Evolutionary conservation across 768 basidiomycete genomes (phyloP).

Genomic region (Kwoniella shandongensis): DNA sequence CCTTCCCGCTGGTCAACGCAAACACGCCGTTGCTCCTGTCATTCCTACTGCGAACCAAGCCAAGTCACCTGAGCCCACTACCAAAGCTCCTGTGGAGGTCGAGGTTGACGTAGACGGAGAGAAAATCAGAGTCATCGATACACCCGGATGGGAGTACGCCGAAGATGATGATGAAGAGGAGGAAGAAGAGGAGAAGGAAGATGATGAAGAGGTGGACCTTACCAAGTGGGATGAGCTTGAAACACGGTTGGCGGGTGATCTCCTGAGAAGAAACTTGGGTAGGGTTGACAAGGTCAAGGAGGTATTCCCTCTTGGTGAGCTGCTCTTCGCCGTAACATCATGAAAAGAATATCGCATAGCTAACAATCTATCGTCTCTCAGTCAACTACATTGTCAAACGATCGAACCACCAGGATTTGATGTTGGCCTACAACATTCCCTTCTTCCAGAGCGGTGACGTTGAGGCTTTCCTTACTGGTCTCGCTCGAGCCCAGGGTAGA

Average conservation of each 20-base stretch:
- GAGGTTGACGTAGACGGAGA: constrained; percentile 61
- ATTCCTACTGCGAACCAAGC: constrained; percentile 54
- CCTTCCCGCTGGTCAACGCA: constrained; percentile 55
- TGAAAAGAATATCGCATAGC: not conserved
- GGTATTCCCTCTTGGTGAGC: constrained; percentile 67
- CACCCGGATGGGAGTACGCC: constrained; percentile 72
- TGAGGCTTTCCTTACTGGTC: constrained; percentile 69
- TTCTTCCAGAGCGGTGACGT: constrained; percentile 70
- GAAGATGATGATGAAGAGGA: constrained; percentile 52
- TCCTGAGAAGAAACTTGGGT: constrained; percentile 75
- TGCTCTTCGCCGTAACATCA: not conserved
- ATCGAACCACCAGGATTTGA: constrained; percentile 75
- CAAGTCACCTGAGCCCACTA: constrained; percentile 66
- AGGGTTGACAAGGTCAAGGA: constrained; percentile 83
- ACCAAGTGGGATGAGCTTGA: constrained; percentile 52
- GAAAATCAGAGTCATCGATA: constrained; percentile 73
- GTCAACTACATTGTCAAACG: constrained; percentile 69
- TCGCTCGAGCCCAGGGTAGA: constrained; percentile 72
- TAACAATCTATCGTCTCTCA: constrained; percentile 41
- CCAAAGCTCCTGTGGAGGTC: constrained; percentile 67
- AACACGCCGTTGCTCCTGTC: constrained; percentile 61
- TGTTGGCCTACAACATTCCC: constrained; percentile 82
- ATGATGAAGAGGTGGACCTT: constrained; percentile 34
- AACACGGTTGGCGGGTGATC: constrained; percentile 60
- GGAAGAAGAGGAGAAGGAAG: constrained; percentile 53